Evolutionary conservation across 1,139 yeast genomes (phyloP).

Genomic region (Kurtzmaniella quercitrusa): DNA sequence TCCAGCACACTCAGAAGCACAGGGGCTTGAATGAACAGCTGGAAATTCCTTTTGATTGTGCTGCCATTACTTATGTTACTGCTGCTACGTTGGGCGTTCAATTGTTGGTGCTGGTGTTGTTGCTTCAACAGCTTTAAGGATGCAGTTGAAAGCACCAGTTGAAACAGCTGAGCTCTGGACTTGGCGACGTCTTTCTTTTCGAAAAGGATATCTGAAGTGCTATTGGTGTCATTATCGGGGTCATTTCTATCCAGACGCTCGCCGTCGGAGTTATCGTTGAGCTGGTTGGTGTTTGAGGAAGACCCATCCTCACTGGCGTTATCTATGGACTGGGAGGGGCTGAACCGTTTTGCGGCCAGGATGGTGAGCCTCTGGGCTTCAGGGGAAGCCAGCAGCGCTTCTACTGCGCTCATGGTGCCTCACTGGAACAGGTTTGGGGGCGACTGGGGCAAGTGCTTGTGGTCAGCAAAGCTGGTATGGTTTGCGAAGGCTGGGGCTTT

Average conservation of each 20-base stretch:
- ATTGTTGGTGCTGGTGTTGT: constrained; percentile 14
- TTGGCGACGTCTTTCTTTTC: constrained; percentile 51
- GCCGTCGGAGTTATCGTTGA: not conserved
- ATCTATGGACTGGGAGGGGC: not conserved
- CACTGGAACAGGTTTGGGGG: not conserved
- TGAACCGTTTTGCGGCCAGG: not conserved
- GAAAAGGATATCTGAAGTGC: constrained; percentile 31
- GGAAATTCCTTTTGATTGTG: constrained; percentile 31
- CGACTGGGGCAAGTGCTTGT: not conserved
- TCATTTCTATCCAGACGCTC: not conserved
- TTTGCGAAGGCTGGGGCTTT: not conserved
- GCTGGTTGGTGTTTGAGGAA: not conserved
- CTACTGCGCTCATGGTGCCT: constrained; percentile 1
- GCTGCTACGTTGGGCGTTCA: constrained; percentile 17
- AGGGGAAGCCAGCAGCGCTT: constrained; percentile 1
- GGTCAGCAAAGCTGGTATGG: not conserved
- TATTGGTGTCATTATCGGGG: not conserved
- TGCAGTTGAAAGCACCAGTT: constrained; percentile 59
- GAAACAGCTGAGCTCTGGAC: constrained; percentile 56
- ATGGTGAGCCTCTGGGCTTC: not conserved
- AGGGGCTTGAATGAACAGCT: constrained; percentile 47
- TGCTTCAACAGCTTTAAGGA: constrained; percentile 48
- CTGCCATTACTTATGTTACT: constrained; percentile 17
- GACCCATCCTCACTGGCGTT: not conserved
- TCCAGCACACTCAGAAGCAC: constrained; percentile 38